Conservation (phyloP, 768 basidiomycete species). For the Russula lepida region DNA sequence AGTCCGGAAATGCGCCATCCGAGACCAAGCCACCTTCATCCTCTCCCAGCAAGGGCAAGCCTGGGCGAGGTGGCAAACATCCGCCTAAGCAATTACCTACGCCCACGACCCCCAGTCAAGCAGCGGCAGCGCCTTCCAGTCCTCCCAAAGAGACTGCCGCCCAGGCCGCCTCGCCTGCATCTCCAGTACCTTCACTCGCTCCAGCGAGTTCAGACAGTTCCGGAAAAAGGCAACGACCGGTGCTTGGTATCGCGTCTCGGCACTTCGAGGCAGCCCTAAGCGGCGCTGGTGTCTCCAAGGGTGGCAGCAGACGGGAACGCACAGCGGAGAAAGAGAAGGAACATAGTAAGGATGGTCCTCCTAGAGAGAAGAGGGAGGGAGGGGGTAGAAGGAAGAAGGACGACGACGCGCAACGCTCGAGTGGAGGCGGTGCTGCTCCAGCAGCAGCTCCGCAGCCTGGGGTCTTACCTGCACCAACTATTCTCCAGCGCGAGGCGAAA, state of each 20-base stretch:
- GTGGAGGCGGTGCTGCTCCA: neutral
- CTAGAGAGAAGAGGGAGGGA: conserved; percentile 17
- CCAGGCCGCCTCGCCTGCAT: neutral
- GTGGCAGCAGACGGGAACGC: conserved; percentile 22
- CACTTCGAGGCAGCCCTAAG: conserved; percentile 69
- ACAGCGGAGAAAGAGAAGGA: conserved; percentile 23
- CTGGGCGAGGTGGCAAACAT: conserved; percentile 7
- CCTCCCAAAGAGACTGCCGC: conserved; percentile 2
- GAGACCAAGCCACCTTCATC: neutral
- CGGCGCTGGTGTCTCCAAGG: conserved; percentile 48
- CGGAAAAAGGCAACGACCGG: conserved; percentile 34
- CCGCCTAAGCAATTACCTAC: neutral
- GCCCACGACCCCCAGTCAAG: neutral
- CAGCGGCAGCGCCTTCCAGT: neutral
- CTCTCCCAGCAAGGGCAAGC: conserved; percentile 11
- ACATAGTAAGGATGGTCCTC: conserved; percentile 17
- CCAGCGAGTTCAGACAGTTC: conserved; percentile 30
- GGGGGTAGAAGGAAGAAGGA: conserved; percentile 3
- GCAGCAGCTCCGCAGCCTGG: neutral
- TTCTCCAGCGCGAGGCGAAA: conserved; percentile 24
- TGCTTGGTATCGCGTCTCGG: conserved; percentile 54
- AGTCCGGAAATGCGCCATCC: neutral
- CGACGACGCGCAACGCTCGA: neutral
- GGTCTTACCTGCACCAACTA: conserved; percentile 21
- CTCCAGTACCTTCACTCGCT: conserved; percentile 18